Evolutionary conservation across 2,329 filamentous ascomycete species (phyloP).

Genomic region (Bisporella sp.): DNA sequence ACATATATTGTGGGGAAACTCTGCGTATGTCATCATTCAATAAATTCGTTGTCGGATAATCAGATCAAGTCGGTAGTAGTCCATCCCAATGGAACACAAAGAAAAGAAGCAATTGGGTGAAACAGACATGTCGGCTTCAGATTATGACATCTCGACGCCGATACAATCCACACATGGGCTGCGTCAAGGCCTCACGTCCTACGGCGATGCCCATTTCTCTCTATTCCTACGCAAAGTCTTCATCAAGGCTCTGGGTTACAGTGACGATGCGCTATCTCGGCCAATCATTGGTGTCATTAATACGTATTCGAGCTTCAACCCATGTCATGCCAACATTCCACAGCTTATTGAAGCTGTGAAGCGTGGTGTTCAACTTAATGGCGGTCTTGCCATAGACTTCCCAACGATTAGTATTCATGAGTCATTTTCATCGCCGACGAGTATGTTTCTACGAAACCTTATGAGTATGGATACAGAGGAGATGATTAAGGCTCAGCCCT

Average conservation of each 20-base stretch:
- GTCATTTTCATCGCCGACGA: too few relatives aligned
- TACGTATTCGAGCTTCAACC: conserved; percentile 67
- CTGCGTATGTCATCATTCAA: too few relatives aligned
- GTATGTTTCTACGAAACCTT: too few relatives aligned
- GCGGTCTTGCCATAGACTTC: too few relatives aligned
- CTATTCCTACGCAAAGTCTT: conserved; percentile 70
- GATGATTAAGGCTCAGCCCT: too few relatives aligned
- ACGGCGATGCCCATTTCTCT: conserved; percentile 69
- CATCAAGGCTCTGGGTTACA: conserved; percentile 70
- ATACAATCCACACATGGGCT: conserved; percentile 47
- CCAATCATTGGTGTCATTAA: conserved; percentile 72
- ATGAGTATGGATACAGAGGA: too few relatives aligned
- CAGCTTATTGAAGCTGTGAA: conserved; percentile 66
- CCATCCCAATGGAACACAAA: too few relatives aligned
- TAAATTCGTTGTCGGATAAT: too few relatives aligned
- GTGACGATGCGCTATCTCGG: conserved; percentile 61
- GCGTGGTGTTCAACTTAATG: conserved; percentile 45
- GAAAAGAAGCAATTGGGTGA: too few relatives aligned
- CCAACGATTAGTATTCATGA: too few relatives aligned
- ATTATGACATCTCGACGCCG: conserved; percentile 53
- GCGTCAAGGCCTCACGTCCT: conserved; percentile 57
- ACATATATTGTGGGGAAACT: too few relatives aligned
- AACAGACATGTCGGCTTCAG: conserved; percentile 10
- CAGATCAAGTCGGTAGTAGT: too few relatives aligned
- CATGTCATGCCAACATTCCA: conserved; percentile 65